Evolutionary conservation across 1,284 basidiomycete species (phyloP), one percentile per base, ranked within the genome.

Genomic region (Austropuccinia psidii): DNA sequence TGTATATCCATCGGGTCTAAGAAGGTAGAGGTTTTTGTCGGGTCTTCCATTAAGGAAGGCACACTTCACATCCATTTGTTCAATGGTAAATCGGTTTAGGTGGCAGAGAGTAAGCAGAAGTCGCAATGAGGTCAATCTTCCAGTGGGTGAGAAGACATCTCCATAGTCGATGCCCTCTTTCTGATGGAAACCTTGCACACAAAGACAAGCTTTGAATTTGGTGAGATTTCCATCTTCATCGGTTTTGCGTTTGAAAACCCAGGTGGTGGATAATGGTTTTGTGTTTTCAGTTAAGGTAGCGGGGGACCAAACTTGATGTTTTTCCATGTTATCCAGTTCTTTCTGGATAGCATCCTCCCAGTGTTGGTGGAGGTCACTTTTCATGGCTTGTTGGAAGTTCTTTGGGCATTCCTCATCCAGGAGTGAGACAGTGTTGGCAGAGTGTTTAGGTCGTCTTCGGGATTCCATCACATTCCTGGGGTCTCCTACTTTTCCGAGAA

Each of bases 121-220:
- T n/a, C 33, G 11, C 3, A 67, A 27, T 19, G 64, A 35, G 17
- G 64, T 35, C 4, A 49, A 13, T 21, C 47, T 17, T 27, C 64
- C 64, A 6, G 64, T 54, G 5, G 47, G 64, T 35, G 64, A 41
- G 29, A 52, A 67, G 4, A 45, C 27, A n/a, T 67, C 47, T 3
- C 11, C 8, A 27, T 67, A 67, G n/a, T 67, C 64, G 35, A 50
- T 29, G 4, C 61, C 61, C 24, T 65, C 61, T 9, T 8, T 50
- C 31, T 65, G 61, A 24, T 6, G 29, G 29, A 67, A 67, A 37
- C 45, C 64, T 21, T 49, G 27, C 17, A 49, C 45, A 37, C 64
- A 67, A 5, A 67, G 31, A 6, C 49, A 6, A 7, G 64, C 64
- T 52, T 67, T 67, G 64, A 15, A 67, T 52, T 54, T 67, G 5